These are phyloP conservation scores for Brassica hybrid DNA, from an alignment of 441 rosid genomes.

Conservation along the genomic window DNA sequence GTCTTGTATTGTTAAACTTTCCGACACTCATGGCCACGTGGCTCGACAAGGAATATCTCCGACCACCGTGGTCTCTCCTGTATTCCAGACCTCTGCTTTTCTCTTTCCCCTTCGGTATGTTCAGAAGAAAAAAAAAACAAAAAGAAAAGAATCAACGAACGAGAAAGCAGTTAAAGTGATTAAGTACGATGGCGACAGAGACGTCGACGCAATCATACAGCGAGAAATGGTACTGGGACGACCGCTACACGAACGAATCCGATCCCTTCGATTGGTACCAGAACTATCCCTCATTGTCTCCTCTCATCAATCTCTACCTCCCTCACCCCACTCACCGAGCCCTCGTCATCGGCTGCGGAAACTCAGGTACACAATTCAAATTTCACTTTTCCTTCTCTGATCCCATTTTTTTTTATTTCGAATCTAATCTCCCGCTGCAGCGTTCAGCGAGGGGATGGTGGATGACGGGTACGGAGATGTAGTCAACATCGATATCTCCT, in stretches of 20 bases:
- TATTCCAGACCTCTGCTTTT: background rate
- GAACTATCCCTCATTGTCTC: too few species aligned
- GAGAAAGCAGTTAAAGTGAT: conserved; percentile 1
- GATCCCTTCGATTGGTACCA: too few species aligned
- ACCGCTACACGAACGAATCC: too few species aligned
- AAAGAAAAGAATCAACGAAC: background rate
- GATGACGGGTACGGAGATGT: conserved; percentile 83
- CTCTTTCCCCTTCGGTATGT: background rate
- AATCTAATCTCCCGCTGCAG: conserved; percentile 40
- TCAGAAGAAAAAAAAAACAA: too few species aligned
- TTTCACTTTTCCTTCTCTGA: background rate
- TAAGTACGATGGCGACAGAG: conserved; percentile 39
- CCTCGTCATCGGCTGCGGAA: conserved; percentile 87
- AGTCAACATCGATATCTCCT: conserved; percentile 72
- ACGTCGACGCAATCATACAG: conserved; percentile 60
- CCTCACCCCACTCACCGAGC: conserved; percentile 50
- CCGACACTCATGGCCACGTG: conserved; percentile 24
- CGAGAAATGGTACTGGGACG: too few species aligned
- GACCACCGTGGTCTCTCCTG: conserved; percentile 21
- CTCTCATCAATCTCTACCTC: too few species aligned
- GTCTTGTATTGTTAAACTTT: background rate
- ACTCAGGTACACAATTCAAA: conserved; percentile 54
- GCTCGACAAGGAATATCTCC: background rate
- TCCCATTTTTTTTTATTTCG: conserved; percentile 11
- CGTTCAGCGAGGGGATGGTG: conserved; percentile 77